Base-by-base conservation (phyloP, 352 stramenopile species). In the Globisporangium carolinianum region DNA sequence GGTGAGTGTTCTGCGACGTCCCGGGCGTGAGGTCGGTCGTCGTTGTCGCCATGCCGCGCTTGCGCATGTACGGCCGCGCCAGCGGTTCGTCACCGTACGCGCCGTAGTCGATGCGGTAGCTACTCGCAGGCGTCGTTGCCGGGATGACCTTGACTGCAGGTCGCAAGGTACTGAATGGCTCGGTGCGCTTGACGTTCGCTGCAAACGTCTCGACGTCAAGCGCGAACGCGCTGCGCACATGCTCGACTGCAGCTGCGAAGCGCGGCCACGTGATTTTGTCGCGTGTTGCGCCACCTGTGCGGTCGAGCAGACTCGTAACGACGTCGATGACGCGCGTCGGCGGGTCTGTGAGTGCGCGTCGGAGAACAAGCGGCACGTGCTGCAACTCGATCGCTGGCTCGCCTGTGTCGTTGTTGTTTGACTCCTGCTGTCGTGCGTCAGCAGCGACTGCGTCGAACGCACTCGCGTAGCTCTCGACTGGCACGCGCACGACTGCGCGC, bases 21-120 rank as follows among this genome's bases (percentile, higher is more conserved):
- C 82, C 86, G 0, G 68, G 63, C 24, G 87, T 83, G 39, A 95
- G 47, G 48, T 95, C 86, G 8, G 71, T 65, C 6, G 83, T 91
- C 7, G 83, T 92, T 3, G 81, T 86, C 11, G 81, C 83, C 83
- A 95, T 95, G 41, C 81, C 83, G 37, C 75, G 66, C 58, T 76
- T 86, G 36, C 83, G 74, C 68, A 89, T 73, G 65, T 91, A 93
- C 17, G 80, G 79, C 0, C 84, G 68, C 1, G 80, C 70, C n/a
- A 68, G 61, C 5, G 79, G 83, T 36, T 86, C 70, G 17, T 77
- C 72, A 0, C 83, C 83, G 54, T 91, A 91, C 2, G 62, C 74
- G 6, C 85, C 83, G 45, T 76, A 88, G 65, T 95, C 85, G 14
- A 85, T 63, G 39, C 84, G 72, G 58, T 92, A 73, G 67, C 71